Evolutionary conservation across 2,329 filamentous ascomycete species (phyloP), one percentile per base, ranked within the genome.

Genomic region (Pseudogymnoascus sp.): DNA sequence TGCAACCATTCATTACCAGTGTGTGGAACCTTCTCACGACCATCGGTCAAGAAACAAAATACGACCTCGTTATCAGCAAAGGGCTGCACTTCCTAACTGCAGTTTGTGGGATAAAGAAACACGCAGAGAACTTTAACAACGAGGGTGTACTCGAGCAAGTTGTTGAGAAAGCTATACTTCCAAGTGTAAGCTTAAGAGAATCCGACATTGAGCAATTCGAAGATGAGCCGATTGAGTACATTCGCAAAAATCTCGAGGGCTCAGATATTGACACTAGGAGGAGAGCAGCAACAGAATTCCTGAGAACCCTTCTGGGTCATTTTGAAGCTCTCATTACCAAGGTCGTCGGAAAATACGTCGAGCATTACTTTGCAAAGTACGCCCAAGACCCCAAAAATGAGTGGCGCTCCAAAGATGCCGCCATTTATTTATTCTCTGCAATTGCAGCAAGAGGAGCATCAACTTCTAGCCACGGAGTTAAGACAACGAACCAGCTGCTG

Each of bases 211-310:
- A 99, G 74, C 83, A 96, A 68, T 97, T 99, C 69, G 94, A 99
- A 73, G 95, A 99, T 72, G 95, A 99, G 78, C 94, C 94, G 0
- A 99, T 99, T 67, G 94, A 99, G 75, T 99, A 96, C 73, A 99
- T 99, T 71, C 85, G 94, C 66, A 85, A 92, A 70, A 94, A 99
- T 74, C 80, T 99, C 58, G 94, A 99, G 74, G 94, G 94, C 6
- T 97, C 94, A 1, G 94, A 99, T 75, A 95, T 89, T 62, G 94
- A 97, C 73, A 99, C 94, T 1, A 83, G 94, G 71, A 83, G 94
- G 68, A 84, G 94, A 70, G 93, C 94, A 41, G 92, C 95, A 0
- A 97, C 93, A 0, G 94, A 97, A 74, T 99, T 99, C 78, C 77
- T 99, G 63, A 85, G 91, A 66, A 89, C 92, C 71, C 82, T 99